Evolutionary conservation across 140 eudicot species (phyloP).

Genomic region (Flaveria floridana): DNA sequence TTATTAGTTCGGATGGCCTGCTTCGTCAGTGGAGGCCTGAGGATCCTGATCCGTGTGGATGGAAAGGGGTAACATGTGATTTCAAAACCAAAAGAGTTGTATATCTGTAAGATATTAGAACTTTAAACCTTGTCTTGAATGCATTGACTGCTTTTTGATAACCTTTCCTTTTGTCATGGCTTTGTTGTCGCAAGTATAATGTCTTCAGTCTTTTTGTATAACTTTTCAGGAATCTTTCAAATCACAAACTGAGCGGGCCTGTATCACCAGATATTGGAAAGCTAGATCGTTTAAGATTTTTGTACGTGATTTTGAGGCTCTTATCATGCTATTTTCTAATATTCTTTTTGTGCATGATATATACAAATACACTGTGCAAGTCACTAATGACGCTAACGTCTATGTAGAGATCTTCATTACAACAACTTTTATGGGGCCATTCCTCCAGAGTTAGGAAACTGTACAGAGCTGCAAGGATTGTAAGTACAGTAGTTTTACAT

Average conservation of each 20-base stretch:
- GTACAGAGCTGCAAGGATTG: conserved; percentile 81
- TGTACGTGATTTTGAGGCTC: conserved; percentile 43
- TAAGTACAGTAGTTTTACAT: conserved; percentile 45
- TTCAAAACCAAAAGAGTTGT: conserved; percentile 71
- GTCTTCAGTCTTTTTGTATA: conserved; percentile 14
- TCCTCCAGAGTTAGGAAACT: conserved; percentile 90
- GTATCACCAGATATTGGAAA: conserved; percentile 79
- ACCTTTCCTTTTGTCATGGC: not conserved
- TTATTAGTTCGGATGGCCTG: conserved; percentile 68
- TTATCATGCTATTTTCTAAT: conserved; percentile 2
- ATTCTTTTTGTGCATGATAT: conserved; percentile 16
- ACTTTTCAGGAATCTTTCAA: conserved; percentile 65
- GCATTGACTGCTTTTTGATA: not conserved
- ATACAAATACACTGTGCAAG: not conserved
- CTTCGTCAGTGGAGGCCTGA: conserved; percentile 96
- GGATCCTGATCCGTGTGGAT: conserved; percentile 91
- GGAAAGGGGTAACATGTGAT: conserved; percentile 91
- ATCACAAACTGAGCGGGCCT: conserved; percentile 81
- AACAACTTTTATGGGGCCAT: conserved; percentile 86
- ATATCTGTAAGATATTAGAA: conserved; percentile 58
- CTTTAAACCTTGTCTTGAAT: conserved; percentile 18
- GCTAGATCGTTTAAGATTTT: conserved; percentile 67
- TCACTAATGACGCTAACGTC: conserved; percentile 28
- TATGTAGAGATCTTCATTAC: conserved; percentile 77
- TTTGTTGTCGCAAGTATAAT: not conserved